A percentile compares a stretch with the other conserved stretches of the same genome.
Conservation (phyloP, 2,329 filamentous ascomycete genomes). For the Arthrobotrys musiformis region DNA sequence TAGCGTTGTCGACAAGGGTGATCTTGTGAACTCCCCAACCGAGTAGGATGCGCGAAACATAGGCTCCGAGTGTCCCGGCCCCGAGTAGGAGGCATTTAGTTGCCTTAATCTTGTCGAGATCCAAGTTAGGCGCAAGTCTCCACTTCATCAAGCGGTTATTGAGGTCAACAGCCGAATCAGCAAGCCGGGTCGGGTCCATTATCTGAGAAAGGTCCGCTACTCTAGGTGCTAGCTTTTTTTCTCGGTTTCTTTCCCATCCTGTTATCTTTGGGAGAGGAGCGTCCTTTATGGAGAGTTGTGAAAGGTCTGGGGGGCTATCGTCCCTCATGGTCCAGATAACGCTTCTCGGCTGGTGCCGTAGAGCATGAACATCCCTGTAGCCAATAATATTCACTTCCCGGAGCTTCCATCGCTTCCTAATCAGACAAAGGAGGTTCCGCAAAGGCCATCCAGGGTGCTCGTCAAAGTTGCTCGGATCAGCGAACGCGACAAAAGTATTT, state of each 20-base stretch:
- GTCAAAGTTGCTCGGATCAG: slow-evolving; percentile 89
- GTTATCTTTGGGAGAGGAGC: slow-evolving; percentile 82
- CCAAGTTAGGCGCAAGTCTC: slow-evolving; percentile 87
- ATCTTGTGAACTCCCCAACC: slow-evolving; percentile 96
- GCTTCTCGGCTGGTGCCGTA: slow-evolving; percentile 82
- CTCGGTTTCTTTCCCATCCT: slow-evolving; percentile 88
- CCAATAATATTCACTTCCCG: slow-evolving; percentile 84
- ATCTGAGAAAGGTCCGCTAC: slow-evolving; percentile 87
- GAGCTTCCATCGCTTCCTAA: slow-evolving; percentile 82
- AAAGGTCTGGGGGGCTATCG: slow-evolving; percentile 64
- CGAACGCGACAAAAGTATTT: slow-evolving; percentile 86
- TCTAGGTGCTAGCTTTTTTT: slow-evolving; percentile 80
- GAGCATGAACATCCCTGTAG: slow-evolving; percentile 83
- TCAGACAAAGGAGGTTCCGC: slow-evolving; percentile 84
- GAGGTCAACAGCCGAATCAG: slow-evolving; percentile 92
- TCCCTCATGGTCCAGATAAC: slow-evolving; percentile 76
- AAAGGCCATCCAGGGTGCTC: slow-evolving; percentile 92
- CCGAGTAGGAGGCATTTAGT: slow-evolving; percentile 91
- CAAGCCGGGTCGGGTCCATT: slow-evolving; percentile 84
- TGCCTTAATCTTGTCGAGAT: slow-evolving; percentile 87
- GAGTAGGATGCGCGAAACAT: slow-evolving; percentile 89
- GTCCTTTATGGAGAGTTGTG: slow-evolving; percentile 58
- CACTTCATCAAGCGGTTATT: slow-evolving; percentile 99
- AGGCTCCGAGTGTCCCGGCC: slow-evolving; percentile 91
- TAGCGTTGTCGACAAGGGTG: slow-evolving; percentile 93